Evolutionary conservation across 176 grass and related monocot genomes (phyloP).

Genomic region (Musa schizocarpa): DNA sequence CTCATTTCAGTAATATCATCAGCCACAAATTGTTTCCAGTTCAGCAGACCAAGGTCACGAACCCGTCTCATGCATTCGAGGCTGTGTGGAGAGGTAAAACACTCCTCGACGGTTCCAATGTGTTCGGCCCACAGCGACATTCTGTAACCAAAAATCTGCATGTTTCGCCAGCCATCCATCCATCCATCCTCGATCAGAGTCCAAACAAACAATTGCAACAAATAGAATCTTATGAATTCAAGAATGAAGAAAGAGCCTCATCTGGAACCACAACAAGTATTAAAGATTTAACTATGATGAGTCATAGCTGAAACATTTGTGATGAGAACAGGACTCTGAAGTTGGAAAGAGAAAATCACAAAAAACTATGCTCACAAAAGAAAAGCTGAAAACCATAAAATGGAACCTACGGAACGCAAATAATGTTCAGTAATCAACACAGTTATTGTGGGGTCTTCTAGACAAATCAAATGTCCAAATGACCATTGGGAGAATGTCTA

Average conservation of each 20-base stretch:
- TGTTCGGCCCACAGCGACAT: conserved; percentile 91
- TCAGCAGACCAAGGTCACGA: conserved; percentile 32
- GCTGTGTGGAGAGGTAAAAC: conserved; percentile 53
- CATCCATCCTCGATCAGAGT: not conserved
- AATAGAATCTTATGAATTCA: not conserved
- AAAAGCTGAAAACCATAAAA: no score
- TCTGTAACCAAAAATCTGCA: conserved; percentile 79
- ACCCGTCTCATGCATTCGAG: conserved; percentile 58
- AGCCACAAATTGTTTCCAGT: conserved; percentile 54
- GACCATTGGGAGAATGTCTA: not conserved
- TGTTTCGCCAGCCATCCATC: not conserved
- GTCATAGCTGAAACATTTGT: no score
- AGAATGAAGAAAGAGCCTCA: not conserved
- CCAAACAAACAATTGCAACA: not conserved
- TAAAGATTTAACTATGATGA: not conserved
- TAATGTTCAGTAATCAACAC: not conserved
- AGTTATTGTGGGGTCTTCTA: not conserved
- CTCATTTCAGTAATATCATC: conserved; percentile 55
- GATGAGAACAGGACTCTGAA: not conserved
- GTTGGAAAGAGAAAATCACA: not conserved
- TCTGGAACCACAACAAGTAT: no score
- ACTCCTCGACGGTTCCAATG: conserved; percentile 43
- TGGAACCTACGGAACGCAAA: no score
- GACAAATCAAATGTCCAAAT: not conserved
- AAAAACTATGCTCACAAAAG: not conserved